Base-by-base conservation (phyloP, 768 basidiomycete species). In the Lenzites betulinus region DNA sequence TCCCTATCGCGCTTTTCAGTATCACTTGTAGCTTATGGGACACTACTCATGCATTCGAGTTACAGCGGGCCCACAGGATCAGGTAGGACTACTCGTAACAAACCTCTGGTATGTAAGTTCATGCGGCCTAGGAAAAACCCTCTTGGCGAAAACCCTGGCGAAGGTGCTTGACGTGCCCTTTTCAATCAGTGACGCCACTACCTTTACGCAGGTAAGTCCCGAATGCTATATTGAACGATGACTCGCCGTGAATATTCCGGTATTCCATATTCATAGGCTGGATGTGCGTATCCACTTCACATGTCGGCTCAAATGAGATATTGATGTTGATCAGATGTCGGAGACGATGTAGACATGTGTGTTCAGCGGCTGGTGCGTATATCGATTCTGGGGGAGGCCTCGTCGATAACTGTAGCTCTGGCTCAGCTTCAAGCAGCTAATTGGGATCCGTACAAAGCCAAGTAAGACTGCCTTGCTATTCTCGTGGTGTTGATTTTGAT, bases 311-410 rank as follows among this genome's bases (percentile, higher is more conserved):
- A 15, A n/a, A 28, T 16, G 2, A 16, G n/a, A 11, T 43, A 18
- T 35, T 43, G 12, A 50, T 38, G 18, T 22, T 7, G 13, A 13
- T 7, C 53, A 94, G 92, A 97, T 75, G 93, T 98, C 47, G 95
- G 95, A 64, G 96, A 97, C 69, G 96, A 98, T 70, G 95, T 97
- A 8, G 96, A 98, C 62, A 89, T 89, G 79, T 88, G 91, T 44
- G 84, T 98, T 25, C 88, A 93, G 59, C 82, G 96, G 59, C 76
- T 98, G 68, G 92, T 89, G 65, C 73, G 80, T 64, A 11, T 22
- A 30, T 41, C 47, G 42, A 30, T 12, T 23, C 23, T 13, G 1
- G 44, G 22, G 22, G 18, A 22, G 15, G n/a, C n/a, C 16, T 22
- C 18, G 18, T 43, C 9, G 16, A 35, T 22, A 15, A 30, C 26